Base-by-base conservation (phyloP, 2,329 filamentous ascomycete genomes). In the Endocalyx cinctus region DNA sequence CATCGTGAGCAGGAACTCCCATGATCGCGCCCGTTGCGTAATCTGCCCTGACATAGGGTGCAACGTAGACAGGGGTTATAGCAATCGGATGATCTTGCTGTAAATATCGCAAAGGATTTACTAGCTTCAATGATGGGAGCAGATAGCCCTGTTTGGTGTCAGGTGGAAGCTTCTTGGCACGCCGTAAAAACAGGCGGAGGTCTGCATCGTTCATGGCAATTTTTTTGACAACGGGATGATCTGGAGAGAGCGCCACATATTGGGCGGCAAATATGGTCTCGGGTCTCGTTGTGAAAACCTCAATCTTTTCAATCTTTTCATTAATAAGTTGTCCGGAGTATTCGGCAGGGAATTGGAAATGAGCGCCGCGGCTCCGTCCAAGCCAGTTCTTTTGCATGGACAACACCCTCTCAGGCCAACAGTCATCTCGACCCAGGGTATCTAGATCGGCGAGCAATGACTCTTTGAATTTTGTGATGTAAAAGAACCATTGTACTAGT, bases 21-120 rank as follows among this genome's bases (percentile, higher is more conserved):
- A 95, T 94, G 2, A 94, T 83, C 8, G 87, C 87, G 1, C 87
- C 87, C 45, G 88, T 84, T 12, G 87, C 87, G 47, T 94, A 92
- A 51, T 88, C 84, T 17, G 82, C 83, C 5, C 94, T 67, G 10
- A 94, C 88, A 52, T 94, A 94, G 0, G 87, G 82, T 8, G 88
- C 86, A 15, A 86, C 83, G 50, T 83, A 94, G 5, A 94, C 70
- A 1, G 87, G 87, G 5, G 94, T 48, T 6, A 72, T 23, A 23
- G 20, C 8, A 8, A 8, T 23, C 20, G 20, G 20, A n/a, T n/a
- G n/a, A n/a, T n/a, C n/a, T n/a, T n/a, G n/a, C n/a, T n/a, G n/a
- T n/a, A n/a, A n/a, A n/a, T n/a, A n/a, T n/a, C n/a, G n/a, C n/a
- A n/a, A n/a, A n/a, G n/a, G n/a, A n/a, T n/a, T n/a, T 8, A n/a